Conservation (phyloP, 768 basidiomycete species). For the Cystobasidium onofrii region DNA sequence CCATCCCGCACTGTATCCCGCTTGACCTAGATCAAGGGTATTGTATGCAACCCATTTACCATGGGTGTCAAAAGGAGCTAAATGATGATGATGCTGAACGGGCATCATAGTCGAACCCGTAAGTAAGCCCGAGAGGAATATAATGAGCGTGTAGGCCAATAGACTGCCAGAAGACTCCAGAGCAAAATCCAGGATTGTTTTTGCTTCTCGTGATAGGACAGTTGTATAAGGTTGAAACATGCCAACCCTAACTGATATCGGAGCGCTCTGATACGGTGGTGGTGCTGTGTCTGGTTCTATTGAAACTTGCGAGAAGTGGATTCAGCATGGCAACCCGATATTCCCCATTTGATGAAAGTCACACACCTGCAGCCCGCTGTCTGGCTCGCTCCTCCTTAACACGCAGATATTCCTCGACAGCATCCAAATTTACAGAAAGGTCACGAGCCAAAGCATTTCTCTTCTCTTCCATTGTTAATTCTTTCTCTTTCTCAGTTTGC, state of each 20-base stretch:
- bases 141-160: not conserved
- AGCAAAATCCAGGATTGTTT: not conserved
- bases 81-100: conserved; percentile 7
- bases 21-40: not conserved
- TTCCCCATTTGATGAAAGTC: not conserved
- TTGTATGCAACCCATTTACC: conserved; percentile 8
- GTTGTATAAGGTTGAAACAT: not conserved
- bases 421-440: not conserved
- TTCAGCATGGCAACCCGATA: not conserved
- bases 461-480: not conserved
- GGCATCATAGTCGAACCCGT: not conserved
- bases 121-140: conserved; percentile 13
- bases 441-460: conserved; percentile 1
- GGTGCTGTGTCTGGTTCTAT: conserved; percentile 16
- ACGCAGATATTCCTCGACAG: conserved; percentile 20
- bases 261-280: conserved; percentile 12
- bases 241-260: not conserved
- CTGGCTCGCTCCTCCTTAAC: not conserved
- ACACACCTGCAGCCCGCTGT: not conserved
- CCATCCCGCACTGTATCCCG: not conserved
- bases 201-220: not conserved
- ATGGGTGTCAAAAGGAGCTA: conserved; percentile 2
- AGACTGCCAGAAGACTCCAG: conserved; percentile 1
- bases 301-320: not conserved
- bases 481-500: conserved; percentile 1